Conservation (phyloP, 495 filamentous ascomycete species). For the Aeminium ludgeri region DNA sequence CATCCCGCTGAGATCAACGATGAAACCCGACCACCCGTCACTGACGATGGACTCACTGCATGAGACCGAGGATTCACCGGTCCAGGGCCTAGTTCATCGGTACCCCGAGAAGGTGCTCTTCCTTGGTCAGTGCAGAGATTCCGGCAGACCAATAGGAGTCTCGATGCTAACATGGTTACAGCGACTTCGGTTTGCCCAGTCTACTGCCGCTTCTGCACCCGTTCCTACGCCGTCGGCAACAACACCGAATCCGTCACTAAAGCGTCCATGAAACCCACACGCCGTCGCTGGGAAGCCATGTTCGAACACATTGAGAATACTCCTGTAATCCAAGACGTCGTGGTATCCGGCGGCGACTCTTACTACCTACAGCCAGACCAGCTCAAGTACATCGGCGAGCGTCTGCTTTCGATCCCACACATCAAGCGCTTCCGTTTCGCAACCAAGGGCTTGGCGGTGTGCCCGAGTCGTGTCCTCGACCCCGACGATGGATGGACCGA, state of each 20-base stretch:
- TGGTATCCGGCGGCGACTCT: slow-evolving; percentile 41
- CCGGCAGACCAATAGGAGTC: neutral
- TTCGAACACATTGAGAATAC: slow-evolving; percentile 35
- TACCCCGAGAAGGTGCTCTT: slow-evolving; percentile 45
- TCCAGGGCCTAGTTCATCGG: slow-evolving; percentile 35
- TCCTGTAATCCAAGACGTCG: slow-evolving; percentile 34
- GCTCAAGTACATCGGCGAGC: slow-evolving; percentile 15
- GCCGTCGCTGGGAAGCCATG: slow-evolving; percentile 29
- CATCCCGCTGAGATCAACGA: slow-evolving; percentile 32
- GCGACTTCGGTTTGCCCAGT: slow-evolving; percentile 40
- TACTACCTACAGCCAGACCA: slow-evolving; percentile 30
- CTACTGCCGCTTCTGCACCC: slow-evolving; percentile 41
- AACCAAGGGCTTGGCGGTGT: slow-evolving; percentile 41
- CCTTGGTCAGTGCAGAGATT: slow-evolving; percentile 33
- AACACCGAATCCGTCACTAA: slow-evolving; percentile 35
- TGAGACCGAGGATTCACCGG: slow-evolving; percentile 30
- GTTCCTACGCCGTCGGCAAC: slow-evolving; percentile 39
- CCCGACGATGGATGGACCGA: slow-evolving; percentile 34
- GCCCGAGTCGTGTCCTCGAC: slow-evolving; percentile 35
- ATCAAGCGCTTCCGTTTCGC: slow-evolving; percentile 36
- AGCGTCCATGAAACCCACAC: slow-evolving; percentile 27
- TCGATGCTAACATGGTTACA: neutral
- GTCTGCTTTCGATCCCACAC: slow-evolving; percentile 25
- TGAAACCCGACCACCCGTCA: slow-evolving; percentile 33
- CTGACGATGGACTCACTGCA: slow-evolving; percentile 26